Evolutionary conservation across 2,329 filamentous ascomycete species (phyloP).

Genomic region (Scytalidium sp.): DNA sequence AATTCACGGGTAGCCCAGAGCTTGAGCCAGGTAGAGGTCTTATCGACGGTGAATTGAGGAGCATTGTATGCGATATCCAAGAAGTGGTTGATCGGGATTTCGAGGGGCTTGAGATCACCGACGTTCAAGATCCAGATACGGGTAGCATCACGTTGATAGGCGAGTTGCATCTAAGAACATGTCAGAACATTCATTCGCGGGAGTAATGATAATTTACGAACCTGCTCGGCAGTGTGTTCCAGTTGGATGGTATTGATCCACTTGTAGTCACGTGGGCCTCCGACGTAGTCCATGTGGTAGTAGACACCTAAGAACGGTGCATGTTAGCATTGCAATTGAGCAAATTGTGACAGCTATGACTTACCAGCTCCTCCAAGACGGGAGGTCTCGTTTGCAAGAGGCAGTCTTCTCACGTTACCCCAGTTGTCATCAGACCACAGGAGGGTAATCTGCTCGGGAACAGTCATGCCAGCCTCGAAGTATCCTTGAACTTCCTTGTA

Average conservation of each 20-base stretch:
- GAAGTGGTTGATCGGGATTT: slow-evolving; percentile 66
- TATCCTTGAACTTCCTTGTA: slow-evolving; percentile 75
- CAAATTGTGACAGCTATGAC: background rate
- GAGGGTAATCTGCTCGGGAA: slow-evolving; percentile 66
- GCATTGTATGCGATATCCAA: slow-evolving; percentile 67
- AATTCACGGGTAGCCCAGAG: slow-evolving; percentile 59
- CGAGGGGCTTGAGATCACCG: slow-evolving; percentile 58
- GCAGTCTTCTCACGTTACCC: slow-evolving; percentile 62
- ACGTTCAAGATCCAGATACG: slow-evolving; percentile 62
- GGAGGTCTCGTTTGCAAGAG: slow-evolving; percentile 55
- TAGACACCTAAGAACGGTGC: slow-evolving; percentile 43
- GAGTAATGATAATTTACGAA: slow-evolving; percentile 19
- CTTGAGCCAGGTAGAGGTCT: slow-evolving; percentile 52
- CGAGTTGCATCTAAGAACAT: slow-evolving; percentile 53
- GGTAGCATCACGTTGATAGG: slow-evolving; percentile 51
- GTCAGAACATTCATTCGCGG: background rate
- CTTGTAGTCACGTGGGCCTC: slow-evolving; percentile 45
- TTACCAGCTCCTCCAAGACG: slow-evolving; percentile 57
- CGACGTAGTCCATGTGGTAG: slow-evolving; percentile 56
- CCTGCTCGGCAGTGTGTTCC: slow-evolving; percentile 59
- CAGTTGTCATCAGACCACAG: slow-evolving; percentile 70
- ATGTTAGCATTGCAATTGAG: too few species aligned
- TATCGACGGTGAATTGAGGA: slow-evolving; percentile 51
- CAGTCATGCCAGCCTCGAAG: slow-evolving; percentile 59
- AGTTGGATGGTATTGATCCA: slow-evolving; percentile 67